phyloP scores from a whole-genome alignment of 257 asterid genomes.

The Solanum verrucosum region DNA sequence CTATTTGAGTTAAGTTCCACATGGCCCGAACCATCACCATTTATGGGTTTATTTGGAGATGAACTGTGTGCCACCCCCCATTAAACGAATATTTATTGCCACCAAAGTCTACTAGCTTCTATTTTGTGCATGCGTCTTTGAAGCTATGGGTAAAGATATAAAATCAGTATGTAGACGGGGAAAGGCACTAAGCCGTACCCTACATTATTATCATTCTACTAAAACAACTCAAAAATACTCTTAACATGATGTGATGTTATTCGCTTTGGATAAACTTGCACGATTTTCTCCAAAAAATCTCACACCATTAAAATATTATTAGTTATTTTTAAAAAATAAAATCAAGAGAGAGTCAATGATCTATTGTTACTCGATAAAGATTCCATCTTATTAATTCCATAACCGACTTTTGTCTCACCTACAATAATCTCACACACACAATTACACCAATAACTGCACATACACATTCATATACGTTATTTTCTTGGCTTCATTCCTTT shows the following conservation, averaged over 20 bases:
- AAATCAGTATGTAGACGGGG: not conserved
- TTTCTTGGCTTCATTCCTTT: no score
- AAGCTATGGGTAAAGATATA: not conserved
- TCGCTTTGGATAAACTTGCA: fast-evolving
- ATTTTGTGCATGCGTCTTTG: not conserved
- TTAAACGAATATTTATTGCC: not conserved
- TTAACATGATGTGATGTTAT: no score
- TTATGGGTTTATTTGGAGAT: not conserved
- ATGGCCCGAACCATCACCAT: not conserved
- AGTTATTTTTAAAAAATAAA: no score
- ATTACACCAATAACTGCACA: not conserved
- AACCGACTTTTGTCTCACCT: not conserved
- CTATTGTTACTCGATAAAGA: not conserved
- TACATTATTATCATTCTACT: not conserved
- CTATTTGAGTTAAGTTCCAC: not conserved
- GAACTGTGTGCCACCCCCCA: not conserved
- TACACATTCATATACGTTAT: not conserved
- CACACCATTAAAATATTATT: not conserved
- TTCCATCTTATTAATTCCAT: not conserved
- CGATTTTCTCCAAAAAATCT: not conserved
- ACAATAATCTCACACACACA: not conserved
- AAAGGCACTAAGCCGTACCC: not conserved
- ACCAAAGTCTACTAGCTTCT: not conserved
- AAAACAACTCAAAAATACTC: no score
- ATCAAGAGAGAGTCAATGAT: not conserved